Base-by-base conservation (phyloP, 768 basidiomycete genomes). In the Xerocomellus intermedius region DNA sequence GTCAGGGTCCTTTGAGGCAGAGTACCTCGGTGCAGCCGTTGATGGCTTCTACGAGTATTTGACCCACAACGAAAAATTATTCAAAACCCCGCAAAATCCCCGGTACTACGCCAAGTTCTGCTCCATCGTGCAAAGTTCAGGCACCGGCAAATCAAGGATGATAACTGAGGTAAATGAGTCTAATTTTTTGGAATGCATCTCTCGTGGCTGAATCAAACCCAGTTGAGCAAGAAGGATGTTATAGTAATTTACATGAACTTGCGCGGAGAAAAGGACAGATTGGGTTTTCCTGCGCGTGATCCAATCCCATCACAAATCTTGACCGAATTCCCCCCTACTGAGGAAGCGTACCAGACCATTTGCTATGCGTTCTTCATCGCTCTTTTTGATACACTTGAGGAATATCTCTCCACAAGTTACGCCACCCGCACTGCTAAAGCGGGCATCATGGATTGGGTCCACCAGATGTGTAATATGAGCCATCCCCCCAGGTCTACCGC, bases 21-120 rank as follows among this genome's bases (percentile, higher is more conserved):
- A 12, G 26, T 59, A 54, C 32, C 10, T 9, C 5, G 54, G 54
- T 1, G 52, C 21, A 22, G 58, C 59, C 8, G 49, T 48, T 8
- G 56, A 61, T 13, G 54, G 65, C 6, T 61, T 66, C 36, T 58
- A 56, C 28, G 56, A 65, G 32, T 65, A 63, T 42, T 42, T 65
- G 26, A 41, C 38, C n/a, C 41, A 17, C 10, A 56, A 61, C 38
- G 51, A 64, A 28, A 37, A 33, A 3, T 17, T 54, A 8, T 62
- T 62, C 45, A 35, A 35, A 19, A 41, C 13, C 0, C 14, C 5
- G 16, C 3, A 14, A 2, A 4, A 10, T 12, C 42, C 36, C 1
- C 5, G 6, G 24, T 47, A 59, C 22, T 59, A 54, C 8, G 55
- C 61, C 37, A 61, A 33, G 33, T 35, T 35, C 14, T 35, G 33